Base-by-base conservation (phyloP, 257 asterid species). In the Penstemon barbatus region DNA sequence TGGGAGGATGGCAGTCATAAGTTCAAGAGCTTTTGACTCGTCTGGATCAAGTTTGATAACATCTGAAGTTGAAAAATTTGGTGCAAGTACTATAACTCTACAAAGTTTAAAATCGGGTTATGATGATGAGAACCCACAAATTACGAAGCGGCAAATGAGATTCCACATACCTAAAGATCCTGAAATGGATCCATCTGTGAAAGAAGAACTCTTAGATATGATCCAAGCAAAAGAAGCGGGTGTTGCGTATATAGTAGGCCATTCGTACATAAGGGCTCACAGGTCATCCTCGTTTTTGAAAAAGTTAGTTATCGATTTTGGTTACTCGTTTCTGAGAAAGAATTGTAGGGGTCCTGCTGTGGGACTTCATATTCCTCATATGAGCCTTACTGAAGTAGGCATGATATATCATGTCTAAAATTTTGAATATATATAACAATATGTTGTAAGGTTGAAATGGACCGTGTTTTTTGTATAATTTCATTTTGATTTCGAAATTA, bases 1-100 rank as follows among this genome's bases (percentile, higher is more conserved):
- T 11, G 99, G 97, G 71, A 80, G 99, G 74, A 90, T 93, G 99
- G 99, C 99, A 0, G 97, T 93, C 42, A 88, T 93, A 74, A 84
- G 97, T 80, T 81, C 89, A 48, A 74, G 79, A 43, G 64, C 51
- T 46, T 51, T 79, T 0, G 83, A 82, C 33, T 25, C 33, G 12
- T 83, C 95, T 0, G 74, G 73, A 37, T 73, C 92, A 18, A 80
- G 77, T 38, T 69, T 90, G 49, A 61, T 83, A 5, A 79, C 79
- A 33, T 80, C 88, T 0, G 86, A 85, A 76, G 80, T 52, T 4
- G 90, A 84, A 53, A 86, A 82, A 33, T 19, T 19, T n/a, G 77
- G 66, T 45, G 72, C 56, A 4, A 64, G 69, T 57, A 62, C 98
- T 5, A 36, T 80, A 50, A 86, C 93, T 1, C 79, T 92, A 63